Evolutionary conservation across 2,329 filamentous ascomycete genomes (phyloP).

Genomic region (Aspergillus clavatus): DNA sequence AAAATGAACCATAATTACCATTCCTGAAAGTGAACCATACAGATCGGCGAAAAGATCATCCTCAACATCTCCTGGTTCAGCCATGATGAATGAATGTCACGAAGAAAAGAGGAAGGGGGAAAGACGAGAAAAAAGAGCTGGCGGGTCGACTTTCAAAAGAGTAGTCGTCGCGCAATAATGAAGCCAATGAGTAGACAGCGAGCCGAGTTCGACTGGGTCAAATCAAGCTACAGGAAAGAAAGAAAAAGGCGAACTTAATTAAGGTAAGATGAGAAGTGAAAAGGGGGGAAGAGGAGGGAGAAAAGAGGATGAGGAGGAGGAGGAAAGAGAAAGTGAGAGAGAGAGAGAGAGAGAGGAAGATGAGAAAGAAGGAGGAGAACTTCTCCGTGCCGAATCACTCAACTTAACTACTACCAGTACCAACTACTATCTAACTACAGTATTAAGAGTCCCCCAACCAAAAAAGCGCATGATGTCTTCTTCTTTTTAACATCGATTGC

Average conservation of each 20-base stretch:
- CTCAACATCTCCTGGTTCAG: conserved; percentile 75
- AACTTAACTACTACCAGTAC: too few relatives aligned
- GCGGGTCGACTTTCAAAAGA: background rate
- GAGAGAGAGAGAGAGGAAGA: conserved; percentile 17
- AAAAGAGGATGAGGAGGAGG: background rate
- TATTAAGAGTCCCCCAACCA: too few relatives aligned
- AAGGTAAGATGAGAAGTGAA: background rate
- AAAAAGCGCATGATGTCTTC: too few relatives aligned
- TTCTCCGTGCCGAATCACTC: too few relatives aligned
- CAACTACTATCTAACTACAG: too few relatives aligned
- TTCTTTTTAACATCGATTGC: too few relatives aligned
- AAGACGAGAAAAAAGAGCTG: background rate
- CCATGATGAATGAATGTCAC: conserved; percentile 52
- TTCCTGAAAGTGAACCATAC: conserved; percentile 50
- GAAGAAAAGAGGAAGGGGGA: background rate
- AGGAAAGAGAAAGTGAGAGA: conserved; percentile 12
- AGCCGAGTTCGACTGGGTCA: too few relatives aligned
- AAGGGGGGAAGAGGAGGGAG: background rate
- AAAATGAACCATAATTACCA: background rate
- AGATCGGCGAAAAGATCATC: conserved; percentile 95
- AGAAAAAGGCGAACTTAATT: too few relatives aligned
- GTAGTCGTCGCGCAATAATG: background rate
- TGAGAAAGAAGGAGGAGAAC: background rate
- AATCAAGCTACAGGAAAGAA: conserved; percentile 5
- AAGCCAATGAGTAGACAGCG: too few relatives aligned